A percentile compares a stretch with the other conserved stretches of the same genome.
phyloP scores from a whole-genome alignment of 139 green algal species.

The Bryopsis sp. region DNA sequence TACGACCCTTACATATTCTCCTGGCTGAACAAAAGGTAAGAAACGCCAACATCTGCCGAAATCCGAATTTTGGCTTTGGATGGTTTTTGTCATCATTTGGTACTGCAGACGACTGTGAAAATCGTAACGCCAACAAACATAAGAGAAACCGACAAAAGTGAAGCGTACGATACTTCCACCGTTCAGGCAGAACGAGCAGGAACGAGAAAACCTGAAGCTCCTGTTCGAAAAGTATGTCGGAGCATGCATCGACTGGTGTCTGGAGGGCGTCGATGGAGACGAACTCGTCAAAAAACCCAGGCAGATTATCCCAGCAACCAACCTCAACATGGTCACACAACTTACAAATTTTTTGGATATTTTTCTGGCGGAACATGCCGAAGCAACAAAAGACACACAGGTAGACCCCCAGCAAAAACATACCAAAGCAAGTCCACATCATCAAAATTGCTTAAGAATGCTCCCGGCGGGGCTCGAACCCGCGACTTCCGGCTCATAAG shows the following conservation, averaged over 20 bases:
- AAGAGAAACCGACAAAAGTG: no score
- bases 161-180: no score
- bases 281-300: slow-evolving; percentile 53
- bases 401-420: no score
- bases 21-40: slow-evolving; percentile 47
- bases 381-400: no score
- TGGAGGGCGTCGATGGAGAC: slow-evolving; percentile 66
- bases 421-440: no score
- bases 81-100: background rate
- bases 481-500: no score
- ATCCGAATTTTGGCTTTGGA: background rate
- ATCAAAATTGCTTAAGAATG: no score
- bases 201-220: slow-evolving; percentile 38
- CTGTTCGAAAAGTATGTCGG: slow-evolving; percentile 75
- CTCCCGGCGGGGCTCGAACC: no score
- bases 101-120: no score
- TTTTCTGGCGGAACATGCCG: slow-evolving; percentile 42
- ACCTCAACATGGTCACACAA: slow-evolving; percentile 76
- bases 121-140: no score
- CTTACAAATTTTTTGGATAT: slow-evolving; percentile 63
- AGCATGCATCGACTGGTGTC: slow-evolving; percentile 53
- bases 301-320: slow-evolving; percentile 59
- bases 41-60: background rate
- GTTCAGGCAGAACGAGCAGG: no score
- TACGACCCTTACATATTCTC: slow-evolving; percentile 64